Evolutionary conservation across 805 yeast genomes (phyloP).

Genomic region (Wickerhamiella vanderwaltii): DNA sequence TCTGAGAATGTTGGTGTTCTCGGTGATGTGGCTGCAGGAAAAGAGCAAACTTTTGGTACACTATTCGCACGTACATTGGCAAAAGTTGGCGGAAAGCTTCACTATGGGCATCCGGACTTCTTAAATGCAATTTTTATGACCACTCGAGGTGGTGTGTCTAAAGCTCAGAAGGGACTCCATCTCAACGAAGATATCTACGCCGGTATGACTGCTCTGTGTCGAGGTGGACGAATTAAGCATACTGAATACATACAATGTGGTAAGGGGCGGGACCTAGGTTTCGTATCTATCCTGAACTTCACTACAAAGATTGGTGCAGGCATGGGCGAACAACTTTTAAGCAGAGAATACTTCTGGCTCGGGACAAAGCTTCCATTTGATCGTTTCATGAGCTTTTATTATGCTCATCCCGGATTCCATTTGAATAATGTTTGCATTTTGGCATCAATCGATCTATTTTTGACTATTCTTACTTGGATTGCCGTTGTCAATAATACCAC

Average conservation of each 20-base stretch:
- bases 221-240: constrained; percentile 78
- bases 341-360: constrained; percentile 68
- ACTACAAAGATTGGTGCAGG: constrained; percentile 82
- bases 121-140: constrained; percentile 65
- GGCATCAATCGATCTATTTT: constrained; percentile 51
- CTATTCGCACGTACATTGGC: constrained; percentile 73
- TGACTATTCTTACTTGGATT: constrained; percentile 46
- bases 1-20: constrained; percentile 72
- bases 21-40: constrained; percentile 81
- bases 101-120: constrained; percentile 82
- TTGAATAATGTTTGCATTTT: constrained; percentile 65
- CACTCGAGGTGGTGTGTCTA: constrained; percentile 78
- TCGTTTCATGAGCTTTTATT: constrained; percentile 65
- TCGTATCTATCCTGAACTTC: constrained; percentile 69
- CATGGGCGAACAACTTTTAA: constrained; percentile 79
- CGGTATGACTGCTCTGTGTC: constrained; percentile 63
- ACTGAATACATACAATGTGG: constrained; percentile 80
- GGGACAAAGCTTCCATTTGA: constrained; percentile 69
- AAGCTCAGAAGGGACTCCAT: constrained; percentile 73
- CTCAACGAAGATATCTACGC: constrained; percentile 80
- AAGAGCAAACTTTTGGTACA: constrained; percentile 80
- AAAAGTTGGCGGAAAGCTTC: constrained; percentile 69
- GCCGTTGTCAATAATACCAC: constrained; percentile 53
- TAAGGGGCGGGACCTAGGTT: constrained; percentile 76
- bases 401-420: constrained; percentile 82